Percentiles rank a stretch among this genome's conserved stretches.
Evolutionary conservation across 805 yeast species (phyloP).

Genomic region (Nakazawaea wyomingensis): DNA sequence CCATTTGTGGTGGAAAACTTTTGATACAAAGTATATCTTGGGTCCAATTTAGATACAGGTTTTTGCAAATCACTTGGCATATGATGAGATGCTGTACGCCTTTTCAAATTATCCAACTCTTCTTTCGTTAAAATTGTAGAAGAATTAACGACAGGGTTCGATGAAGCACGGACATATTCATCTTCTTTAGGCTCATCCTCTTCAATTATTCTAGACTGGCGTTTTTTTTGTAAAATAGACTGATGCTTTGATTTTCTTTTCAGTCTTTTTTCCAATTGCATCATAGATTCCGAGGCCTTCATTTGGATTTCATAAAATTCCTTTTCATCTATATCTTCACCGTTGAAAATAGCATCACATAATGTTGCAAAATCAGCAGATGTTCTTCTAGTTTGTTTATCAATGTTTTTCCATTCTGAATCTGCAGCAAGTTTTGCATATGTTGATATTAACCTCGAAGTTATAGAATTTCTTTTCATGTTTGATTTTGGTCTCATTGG

Average conservation of each 20-base stretch:
- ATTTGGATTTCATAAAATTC: slow-evolving; percentile 37
- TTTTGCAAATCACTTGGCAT: slow-evolving; percentile 31
- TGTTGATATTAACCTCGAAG: slow-evolving; percentile 63
- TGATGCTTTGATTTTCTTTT: slow-evolving; percentile 36
- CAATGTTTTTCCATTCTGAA: slow-evolving; percentile 63
- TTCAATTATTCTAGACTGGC: slow-evolving; percentile 26
- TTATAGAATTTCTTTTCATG: slow-evolving; percentile 63
- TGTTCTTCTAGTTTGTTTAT: slow-evolving; percentile 69
- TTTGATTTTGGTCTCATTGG: slow-evolving; percentile 19
- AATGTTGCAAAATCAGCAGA: slow-evolving; percentile 73
- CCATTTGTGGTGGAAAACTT: slow-evolving; percentile 22
- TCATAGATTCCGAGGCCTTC: slow-evolving; percentile 34
- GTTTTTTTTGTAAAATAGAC: slow-evolving; percentile 33
- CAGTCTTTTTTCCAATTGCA: slow-evolving; percentile 34
- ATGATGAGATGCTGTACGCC: slow-evolving; percentile 43
- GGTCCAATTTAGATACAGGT: slow-evolving; percentile 54
- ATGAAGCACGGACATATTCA: slow-evolving; percentile 10
- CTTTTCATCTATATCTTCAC: slow-evolving; percentile 52
- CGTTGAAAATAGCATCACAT: slow-evolving; percentile 72
- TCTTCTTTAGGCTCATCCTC: slow-evolving; percentile 10
- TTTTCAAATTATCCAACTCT: slow-evolving; percentile 39
- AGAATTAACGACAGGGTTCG: slow-evolving; percentile 1
- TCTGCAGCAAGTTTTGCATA: slow-evolving; percentile 67
- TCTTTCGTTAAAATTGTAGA: slow-evolving; percentile 37
- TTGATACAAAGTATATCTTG: slow-evolving; percentile 48